Percentiles rank a stretch among this genome's conserved stretches.
Conservation (phyloP, 306 rosid species). For the Fagus sylvatica region DNA sequence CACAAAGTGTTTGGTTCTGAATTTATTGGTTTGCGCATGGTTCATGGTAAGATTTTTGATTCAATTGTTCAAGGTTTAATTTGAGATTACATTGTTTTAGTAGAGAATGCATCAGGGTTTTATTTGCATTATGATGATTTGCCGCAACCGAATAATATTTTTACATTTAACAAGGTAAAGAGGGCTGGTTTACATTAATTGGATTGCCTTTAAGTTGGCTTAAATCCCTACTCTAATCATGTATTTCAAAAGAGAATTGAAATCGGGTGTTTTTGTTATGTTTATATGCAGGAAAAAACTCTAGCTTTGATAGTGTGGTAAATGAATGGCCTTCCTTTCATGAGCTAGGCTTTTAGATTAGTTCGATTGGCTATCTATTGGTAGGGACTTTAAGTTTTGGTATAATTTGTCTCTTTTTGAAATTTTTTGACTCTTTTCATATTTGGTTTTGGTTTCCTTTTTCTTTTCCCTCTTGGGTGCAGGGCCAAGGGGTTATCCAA, state of each 20-base stretch:
- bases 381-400: neutral
- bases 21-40: neutral
- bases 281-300: neutral
- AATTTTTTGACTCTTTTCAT: neutral
- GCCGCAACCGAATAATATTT: neutral
- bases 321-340: neutral
- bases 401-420: neutral
- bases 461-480: neutral
- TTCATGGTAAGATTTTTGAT: neutral
- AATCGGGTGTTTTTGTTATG: neutral
- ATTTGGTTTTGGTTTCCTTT: slow-evolving; percentile 1
- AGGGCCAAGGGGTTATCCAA: neutral
- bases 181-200: neutral
- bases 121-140: neutral
- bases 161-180: neutral
- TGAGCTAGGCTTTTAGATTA: neutral
- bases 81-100: neutral
- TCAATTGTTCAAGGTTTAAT: too few species aligned
- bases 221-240: neutral
- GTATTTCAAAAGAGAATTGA: neutral
- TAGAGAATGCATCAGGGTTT: neutral
- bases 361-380: neutral
- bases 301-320: neutral
- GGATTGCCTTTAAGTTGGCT: neutral
- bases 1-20: neutral